Base-by-base conservation (phyloP, 2,329 filamentous ascomycete genomes). In the Metarhizium anisopliae region DNA sequence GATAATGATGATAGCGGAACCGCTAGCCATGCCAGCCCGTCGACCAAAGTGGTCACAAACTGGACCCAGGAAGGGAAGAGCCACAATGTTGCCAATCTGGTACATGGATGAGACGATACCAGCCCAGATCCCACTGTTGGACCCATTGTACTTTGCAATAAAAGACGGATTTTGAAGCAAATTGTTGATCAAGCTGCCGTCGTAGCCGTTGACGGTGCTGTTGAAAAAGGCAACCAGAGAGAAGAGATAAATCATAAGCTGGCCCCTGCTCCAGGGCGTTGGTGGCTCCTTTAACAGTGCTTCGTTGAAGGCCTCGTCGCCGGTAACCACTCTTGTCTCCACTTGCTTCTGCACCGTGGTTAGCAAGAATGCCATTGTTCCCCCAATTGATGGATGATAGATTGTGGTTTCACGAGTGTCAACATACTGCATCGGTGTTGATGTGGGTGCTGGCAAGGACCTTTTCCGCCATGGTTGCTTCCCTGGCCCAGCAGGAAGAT, bases 231-330 rank as follows among this genome's bases (percentile, higher is more conserved):
- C 42, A 18, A 78, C 60, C 56, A 78, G 62, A 57, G 74, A 78
- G 61, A 74, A 73, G 55, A 58, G 59, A 60, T 77, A 77, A 57
- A 77, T 66, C 59, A 74, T 59, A 40, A 74, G 51, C 38, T 75
- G 72, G 35, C 66, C 58, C 32, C 58, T 64, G 38, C 70, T 72
- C 62, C 68, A 76, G 47, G 73, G 66, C 30, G 60, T 65, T n/a
- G 76, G 73, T 3, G 77, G 75, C 62, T 82, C 80, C 67, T 77
- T 76, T 61, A 79, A 63, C 67, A 77, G 71, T 29, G 81, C 80
- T 66, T 82, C 76, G 59, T 77, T 89, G 50, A 60, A 63, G 52
- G 60, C 61, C 18, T 59, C 58, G 47, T 60, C 53, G 20, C 61
- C 61, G 10, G 16, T 56, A 40, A 59, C 59, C 53, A 62, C 55